phyloP scores from a whole-genome alignment of 2,329 filamentous ascomycete genomes.

The Lecanoromycetidae sp. region DNA sequence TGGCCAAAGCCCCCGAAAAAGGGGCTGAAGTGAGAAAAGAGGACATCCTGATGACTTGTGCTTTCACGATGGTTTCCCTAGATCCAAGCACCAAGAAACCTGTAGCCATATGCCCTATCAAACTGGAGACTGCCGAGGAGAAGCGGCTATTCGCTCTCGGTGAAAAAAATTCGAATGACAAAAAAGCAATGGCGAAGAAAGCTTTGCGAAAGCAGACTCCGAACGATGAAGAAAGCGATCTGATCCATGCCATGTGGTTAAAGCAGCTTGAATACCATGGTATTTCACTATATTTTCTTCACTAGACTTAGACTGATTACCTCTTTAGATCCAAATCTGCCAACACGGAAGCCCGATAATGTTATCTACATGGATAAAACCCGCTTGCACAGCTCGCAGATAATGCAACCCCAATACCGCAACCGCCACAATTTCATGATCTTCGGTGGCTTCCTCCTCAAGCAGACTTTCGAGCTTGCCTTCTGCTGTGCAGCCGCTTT shows the following conservation, averaged over 20 bases:
- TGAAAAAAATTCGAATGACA: constrained; percentile 53
- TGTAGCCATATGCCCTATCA: constrained; percentile 37
- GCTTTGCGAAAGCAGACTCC: constrained; percentile 56
- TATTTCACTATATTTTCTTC: too few species aligned
- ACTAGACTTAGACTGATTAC: constrained; percentile 1
- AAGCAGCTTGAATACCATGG: constrained; percentile 52
- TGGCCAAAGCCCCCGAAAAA: constrained; percentile 52
- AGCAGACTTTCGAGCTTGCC: constrained; percentile 63
- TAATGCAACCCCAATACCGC: constrained; percentile 64
- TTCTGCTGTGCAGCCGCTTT: constrained; percentile 64
- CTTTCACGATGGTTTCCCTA: constrained; percentile 66
- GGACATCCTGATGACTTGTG: constrained; percentile 57
- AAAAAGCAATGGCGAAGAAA: constrained; percentile 49
- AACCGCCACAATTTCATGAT: constrained; percentile 67
- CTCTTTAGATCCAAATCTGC: constrained; percentile 40
- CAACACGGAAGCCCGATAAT: constrained; percentile 43
- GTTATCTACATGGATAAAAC: constrained; percentile 52
- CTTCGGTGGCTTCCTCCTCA: constrained; percentile 62
- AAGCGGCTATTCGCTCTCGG: constrained; percentile 50
- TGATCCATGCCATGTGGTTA: constrained; percentile 64
- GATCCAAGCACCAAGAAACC: constrained; percentile 55
- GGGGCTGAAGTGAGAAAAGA: constrained; percentile 44
- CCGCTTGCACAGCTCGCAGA: constrained; percentile 51
- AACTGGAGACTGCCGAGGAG: constrained; percentile 53
- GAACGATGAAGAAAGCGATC: constrained; percentile 56